phyloP scores from a whole-genome alignment of 768 basidiomycete species.

The Dictyophora rubrovolvata region DNA sequence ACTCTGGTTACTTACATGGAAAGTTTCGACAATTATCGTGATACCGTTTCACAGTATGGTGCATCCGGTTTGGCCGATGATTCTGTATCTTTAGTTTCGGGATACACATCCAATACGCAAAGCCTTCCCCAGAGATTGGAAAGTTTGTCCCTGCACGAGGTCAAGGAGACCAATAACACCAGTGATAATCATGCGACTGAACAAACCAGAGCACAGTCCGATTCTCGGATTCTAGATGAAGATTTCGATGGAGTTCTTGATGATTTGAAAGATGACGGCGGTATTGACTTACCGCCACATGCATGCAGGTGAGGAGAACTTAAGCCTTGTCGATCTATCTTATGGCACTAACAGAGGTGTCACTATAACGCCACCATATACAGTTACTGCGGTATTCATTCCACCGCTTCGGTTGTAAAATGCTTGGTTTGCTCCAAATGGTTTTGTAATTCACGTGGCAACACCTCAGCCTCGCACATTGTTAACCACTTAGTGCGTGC shows the following conservation, averaged over 20 bases:
- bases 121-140: conserved; percentile 14
- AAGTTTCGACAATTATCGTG: conserved; percentile 13
- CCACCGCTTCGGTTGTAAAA: conserved; percentile 94
- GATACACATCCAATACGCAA: conserved; percentile 16
- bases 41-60: conserved; percentile 19
- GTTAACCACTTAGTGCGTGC: conserved; percentile 98
- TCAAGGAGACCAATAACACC: neutral
- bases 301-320: conserved; percentile 72
- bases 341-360: conserved; percentile 10
- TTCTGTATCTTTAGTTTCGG: conserved; percentile 18
- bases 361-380: neutral
- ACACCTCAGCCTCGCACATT: conserved; percentile 96
- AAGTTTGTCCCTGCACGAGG: conserved; percentile 11
- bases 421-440: conserved; percentile 86
- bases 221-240: conserved; percentile 43
- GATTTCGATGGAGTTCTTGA: conserved; percentile 87
- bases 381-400: conserved; percentile 98
- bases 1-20: conserved; percentile 2
- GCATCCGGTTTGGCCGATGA: conserved; percentile 14
- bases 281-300: conserved; percentile 76
- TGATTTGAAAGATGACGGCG: conserved; percentile 73
- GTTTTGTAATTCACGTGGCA: conserved; percentile 99
- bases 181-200: conserved; percentile 2
- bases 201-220: conserved; percentile 19
- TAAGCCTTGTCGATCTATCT: conserved; percentile 9